A percentile compares a stretch with the other conserved stretches of the same genome.
Evolutionary conservation across 345 rosid genomes (phyloP).

Genomic region (Melastoma malabathricum): DNA sequence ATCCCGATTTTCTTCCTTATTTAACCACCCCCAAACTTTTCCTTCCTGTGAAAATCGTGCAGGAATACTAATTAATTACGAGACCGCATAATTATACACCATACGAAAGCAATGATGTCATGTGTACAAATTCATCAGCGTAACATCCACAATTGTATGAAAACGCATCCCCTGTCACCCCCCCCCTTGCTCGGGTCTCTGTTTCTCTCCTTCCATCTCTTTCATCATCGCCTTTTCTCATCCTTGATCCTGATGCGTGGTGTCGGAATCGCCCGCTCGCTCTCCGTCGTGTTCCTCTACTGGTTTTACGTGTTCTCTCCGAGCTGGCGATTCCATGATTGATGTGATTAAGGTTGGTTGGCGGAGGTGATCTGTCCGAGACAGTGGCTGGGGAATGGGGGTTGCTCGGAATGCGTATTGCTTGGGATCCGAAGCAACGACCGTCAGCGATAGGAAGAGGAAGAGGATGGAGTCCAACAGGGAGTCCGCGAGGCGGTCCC

Average conservation of each 20-base stretch:
- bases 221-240: too few species aligned
- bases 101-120: too few species aligned
- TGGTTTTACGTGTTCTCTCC: conserved; percentile 80
- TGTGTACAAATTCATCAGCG: too few species aligned
- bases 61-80: too few species aligned
- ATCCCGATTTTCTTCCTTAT: too few species aligned
- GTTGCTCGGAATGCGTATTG: conserved; percentile 29
- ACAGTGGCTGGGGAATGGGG: conserved; percentile 14
- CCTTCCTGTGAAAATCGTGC: too few species aligned
- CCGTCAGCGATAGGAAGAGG: conserved; percentile 57
- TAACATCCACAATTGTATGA: too few species aligned
- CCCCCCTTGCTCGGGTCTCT: too few species aligned
- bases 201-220: too few species aligned
- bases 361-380: neutral
- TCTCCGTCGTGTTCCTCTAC: conserved; percentile 89
- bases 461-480: conserved; percentile 85
- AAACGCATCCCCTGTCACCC: too few species aligned
- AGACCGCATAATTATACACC: too few species aligned
- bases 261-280: conserved; percentile 70
- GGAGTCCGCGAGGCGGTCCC: conserved; percentile 75
- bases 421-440: conserved; percentile 58
- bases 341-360: neutral
- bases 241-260: conserved; percentile 50
- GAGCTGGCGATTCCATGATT: conserved; percentile 9
- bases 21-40: too few species aligned